These are phyloP conservation scores for Calonectria fujianensis DNA, from an alignment of 2,329 filamentous ascomycete species.

Conservation along the genomic window DNA sequence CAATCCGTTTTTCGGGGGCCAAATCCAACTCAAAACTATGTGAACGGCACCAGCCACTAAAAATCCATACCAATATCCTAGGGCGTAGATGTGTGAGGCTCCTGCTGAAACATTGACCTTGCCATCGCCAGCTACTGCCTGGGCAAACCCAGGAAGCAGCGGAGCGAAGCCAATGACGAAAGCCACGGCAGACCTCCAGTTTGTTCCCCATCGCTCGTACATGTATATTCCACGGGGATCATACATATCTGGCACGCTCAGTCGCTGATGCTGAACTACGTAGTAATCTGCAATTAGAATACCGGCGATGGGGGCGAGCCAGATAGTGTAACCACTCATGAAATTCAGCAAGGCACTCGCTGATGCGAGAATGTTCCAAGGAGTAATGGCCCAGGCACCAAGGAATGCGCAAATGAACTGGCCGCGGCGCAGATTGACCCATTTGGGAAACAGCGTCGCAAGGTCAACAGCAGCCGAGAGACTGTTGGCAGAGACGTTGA, in stretches of 20 bases:
- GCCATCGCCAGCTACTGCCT: background rate
- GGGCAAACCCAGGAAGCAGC: slow-evolving; percentile 21
- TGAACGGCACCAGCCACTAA: background rate
- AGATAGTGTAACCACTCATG: slow-evolving; percentile 31
- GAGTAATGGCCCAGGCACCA: slow-evolving; percentile 19
- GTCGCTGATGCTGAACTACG: slow-evolving; percentile 17
- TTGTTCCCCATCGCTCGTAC: slow-evolving; percentile 17
- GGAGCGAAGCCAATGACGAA: slow-evolving; percentile 14
- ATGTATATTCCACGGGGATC: slow-evolving; percentile 17
- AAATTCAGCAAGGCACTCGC: slow-evolving; percentile 23
- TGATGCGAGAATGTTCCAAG: slow-evolving; percentile 28
- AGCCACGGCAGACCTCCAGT: slow-evolving; percentile 14
- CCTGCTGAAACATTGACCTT: background rate
- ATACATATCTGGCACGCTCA: slow-evolving; percentile 30
- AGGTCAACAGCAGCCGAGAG: slow-evolving; percentile 7
- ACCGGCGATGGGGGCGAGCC: slow-evolving; percentile 26
- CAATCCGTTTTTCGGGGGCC: background rate
- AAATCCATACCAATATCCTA: slow-evolving; percentile 11
- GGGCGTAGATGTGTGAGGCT: background rate
- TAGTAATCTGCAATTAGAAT: slow-evolving; percentile 34
- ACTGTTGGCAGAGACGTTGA: slow-evolving; percentile 12
- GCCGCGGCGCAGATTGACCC: slow-evolving; percentile 13
- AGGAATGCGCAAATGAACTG: slow-evolving; percentile 7
- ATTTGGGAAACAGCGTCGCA: slow-evolving; percentile 3
- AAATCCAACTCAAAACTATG: background rate